phyloP scores from a whole-genome alignment of 176 grass and related monocot genomes.

The Aegilops bicornis region DNA sequence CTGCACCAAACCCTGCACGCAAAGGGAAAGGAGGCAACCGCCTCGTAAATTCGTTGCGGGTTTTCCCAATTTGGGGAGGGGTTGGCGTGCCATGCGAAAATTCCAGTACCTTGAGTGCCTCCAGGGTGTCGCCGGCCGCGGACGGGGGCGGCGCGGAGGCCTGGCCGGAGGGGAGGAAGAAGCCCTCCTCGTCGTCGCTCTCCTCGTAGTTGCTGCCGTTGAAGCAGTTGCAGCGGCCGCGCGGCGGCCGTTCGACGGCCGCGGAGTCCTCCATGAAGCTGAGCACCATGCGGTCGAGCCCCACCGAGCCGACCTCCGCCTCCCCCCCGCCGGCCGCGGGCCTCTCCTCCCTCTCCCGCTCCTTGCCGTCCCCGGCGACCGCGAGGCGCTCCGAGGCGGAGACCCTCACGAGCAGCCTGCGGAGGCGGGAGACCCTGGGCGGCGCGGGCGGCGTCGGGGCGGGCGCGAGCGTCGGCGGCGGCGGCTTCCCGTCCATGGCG shows the following conservation, averaged over 20 bases:
- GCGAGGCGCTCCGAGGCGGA: conserved; percentile 40
- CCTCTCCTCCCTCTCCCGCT: conserved; percentile 61
- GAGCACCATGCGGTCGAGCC: conserved; percentile 81
- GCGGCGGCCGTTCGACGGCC: conserved; percentile 58
- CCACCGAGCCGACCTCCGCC: conserved; percentile 48
- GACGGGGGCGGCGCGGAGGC: not conserved
- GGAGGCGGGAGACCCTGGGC: conserved; percentile 52
- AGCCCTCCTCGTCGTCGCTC: conserved; percentile 73
- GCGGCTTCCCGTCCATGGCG: conserved; percentile 62
- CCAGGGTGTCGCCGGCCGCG: conserved; percentile 46
- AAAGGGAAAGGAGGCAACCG: not conserved
- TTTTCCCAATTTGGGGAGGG: not conserved
- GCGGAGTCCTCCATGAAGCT: conserved; percentile 78
- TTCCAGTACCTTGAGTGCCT: conserved; percentile 64
- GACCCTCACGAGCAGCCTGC: conserved; percentile 63
- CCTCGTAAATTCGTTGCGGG: conserved; percentile 9
- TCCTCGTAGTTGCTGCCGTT: conserved; percentile 77
- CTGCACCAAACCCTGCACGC: conserved; percentile 70
- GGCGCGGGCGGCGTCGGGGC: not conserved
- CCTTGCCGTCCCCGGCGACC: conserved; percentile 28
- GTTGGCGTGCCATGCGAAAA: not conserved
- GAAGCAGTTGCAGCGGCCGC: conserved; percentile 83
- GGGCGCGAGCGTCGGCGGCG: not conserved
- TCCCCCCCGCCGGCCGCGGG: not conserved
- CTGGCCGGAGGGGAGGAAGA: conserved; percentile 49